These are phyloP conservation scores for Candida ascalaphidarum DNA, from an alignment of 805 yeast species.

Conservation along the genomic window DNA sequence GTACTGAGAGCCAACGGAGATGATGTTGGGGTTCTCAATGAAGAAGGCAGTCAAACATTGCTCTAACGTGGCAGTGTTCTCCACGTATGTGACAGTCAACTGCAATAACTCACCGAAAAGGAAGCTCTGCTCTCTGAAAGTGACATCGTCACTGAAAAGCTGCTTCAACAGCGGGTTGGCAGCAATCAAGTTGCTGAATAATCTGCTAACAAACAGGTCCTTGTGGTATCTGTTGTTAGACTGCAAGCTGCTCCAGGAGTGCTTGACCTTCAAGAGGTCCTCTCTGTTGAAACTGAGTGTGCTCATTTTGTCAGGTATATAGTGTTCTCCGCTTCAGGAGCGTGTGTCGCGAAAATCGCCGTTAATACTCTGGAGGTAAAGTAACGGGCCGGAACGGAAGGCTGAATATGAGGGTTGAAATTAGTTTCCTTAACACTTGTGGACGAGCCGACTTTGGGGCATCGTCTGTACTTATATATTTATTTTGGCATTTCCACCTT, in stretches of 20 bases:
- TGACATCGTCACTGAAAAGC: slow-evolving; percentile 11
- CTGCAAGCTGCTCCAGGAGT: slow-evolving; percentile 26
- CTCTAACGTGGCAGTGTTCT: slow-evolving; percentile 16
- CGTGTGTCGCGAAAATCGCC: too few species aligned
- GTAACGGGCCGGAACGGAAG: too few species aligned
- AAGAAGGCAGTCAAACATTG: slow-evolving; percentile 26
- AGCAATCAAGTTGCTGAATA: slow-evolving; percentile 25
- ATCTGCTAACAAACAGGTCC: slow-evolving; percentile 19
- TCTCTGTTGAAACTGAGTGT: slow-evolving; percentile 4
- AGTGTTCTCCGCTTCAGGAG: too few species aligned
- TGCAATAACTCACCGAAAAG: slow-evolving; percentile 28
- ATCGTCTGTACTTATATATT: too few species aligned
- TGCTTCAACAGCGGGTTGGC: slow-evolving; percentile 17
- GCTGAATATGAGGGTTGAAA: too few species aligned
- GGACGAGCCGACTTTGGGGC: too few species aligned
- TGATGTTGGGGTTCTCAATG: slow-evolving; percentile 19
- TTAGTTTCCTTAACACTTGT: too few species aligned
- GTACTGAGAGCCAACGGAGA: slow-evolving; percentile 16
- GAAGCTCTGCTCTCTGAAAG: slow-evolving; percentile 20
- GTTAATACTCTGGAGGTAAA: too few species aligned
- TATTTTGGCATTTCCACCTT: too few species aligned
- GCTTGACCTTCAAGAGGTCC: slow-evolving; percentile 15
- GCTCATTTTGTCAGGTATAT: too few species aligned
- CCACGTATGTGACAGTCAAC: slow-evolving; percentile 21
- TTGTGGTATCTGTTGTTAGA: slow-evolving; percentile 19